Evolutionary conservation across 352 stramenopile genomes (phyloP).

Genomic region (Pythium scleroteichum): DNA sequence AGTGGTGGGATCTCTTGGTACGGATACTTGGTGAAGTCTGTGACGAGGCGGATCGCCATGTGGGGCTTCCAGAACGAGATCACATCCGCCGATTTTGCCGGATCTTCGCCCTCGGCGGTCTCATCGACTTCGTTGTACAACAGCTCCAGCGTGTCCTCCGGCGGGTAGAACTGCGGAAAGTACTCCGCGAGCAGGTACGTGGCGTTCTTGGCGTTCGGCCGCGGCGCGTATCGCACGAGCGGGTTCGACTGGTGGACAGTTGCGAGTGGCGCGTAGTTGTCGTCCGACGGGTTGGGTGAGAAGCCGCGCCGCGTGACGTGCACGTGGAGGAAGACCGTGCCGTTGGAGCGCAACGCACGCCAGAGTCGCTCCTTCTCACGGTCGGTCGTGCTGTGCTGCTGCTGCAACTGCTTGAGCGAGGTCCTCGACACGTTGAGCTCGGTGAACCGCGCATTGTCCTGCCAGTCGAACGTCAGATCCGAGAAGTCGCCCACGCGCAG

Average conservation of each 20-base stretch:
- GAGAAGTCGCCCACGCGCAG: slow-evolving; percentile 51
- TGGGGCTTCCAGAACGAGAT: slow-evolving; percentile 80
- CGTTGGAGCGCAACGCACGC: slow-evolving; percentile 47
- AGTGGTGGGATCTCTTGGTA: slow-evolving; percentile 64
- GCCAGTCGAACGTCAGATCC: slow-evolving; percentile 67
- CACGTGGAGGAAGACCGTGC: slow-evolving; percentile 69
- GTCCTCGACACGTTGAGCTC: slow-evolving; percentile 57
- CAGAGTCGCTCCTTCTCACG: slow-evolving; percentile 28
- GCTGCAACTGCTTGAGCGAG: slow-evolving; percentile 2
- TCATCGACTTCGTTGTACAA: slow-evolving; percentile 16
- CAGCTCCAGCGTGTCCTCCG: slow-evolving; percentile 9
- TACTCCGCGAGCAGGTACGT: slow-evolving; percentile 49
- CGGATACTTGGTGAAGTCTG: slow-evolving; percentile 70
- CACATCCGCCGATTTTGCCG: slow-evolving; percentile 35
- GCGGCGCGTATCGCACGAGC: slow-evolving; percentile 54
- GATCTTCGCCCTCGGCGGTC: slow-evolving; percentile 18
- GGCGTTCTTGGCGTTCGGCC: slow-evolving; percentile 63
- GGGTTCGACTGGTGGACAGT: slow-evolving; percentile 71
- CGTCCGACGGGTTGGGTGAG: slow-evolving; percentile 42
- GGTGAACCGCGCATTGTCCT: slow-evolving; percentile 51
- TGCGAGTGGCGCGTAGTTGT: slow-evolving; percentile 50
- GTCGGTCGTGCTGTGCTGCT: slow-evolving; percentile 2
- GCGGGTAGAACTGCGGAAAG: slow-evolving; percentile 21
- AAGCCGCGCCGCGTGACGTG: slow-evolving; percentile 62
- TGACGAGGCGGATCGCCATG: slow-evolving; percentile 71